phyloP scores from a whole-genome alignment of 2,329 filamentous ascomycete genomes.

The Penicillium brevicompactum region DNA sequence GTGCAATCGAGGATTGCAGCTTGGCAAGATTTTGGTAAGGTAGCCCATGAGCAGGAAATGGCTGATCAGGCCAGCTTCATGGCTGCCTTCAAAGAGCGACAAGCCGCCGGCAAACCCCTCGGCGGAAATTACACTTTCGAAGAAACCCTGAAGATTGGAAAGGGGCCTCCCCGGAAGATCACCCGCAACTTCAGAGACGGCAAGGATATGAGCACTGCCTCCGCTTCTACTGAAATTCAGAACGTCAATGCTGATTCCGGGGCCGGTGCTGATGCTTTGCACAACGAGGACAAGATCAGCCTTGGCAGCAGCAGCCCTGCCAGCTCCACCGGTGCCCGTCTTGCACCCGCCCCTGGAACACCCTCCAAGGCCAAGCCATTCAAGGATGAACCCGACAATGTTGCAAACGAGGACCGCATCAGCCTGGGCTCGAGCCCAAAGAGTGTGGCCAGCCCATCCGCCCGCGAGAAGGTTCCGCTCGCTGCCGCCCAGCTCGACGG shows the following conservation, averaged over 20 bases:
- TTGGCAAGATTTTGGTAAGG: conserved; percentile 42
- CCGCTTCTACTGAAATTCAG: not conserved
- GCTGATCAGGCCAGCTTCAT: not conserved
- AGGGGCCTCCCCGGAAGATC: not conserved
- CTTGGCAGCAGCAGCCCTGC: not conserved
- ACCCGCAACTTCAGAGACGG: not conserved
- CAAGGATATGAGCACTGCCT: conserved; percentile 17
- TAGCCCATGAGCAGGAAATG: conserved; percentile 23
- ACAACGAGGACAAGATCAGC: conserved; percentile 5
- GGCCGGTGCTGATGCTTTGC: not conserved
- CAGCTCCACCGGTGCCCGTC: not conserved
- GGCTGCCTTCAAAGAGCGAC: not conserved
- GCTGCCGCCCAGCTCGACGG: not conserved
- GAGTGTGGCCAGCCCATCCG: not conserved
- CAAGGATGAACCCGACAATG: not conserved
- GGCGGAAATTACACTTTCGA: not conserved
- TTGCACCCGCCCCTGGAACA: not conserved
- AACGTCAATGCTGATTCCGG: not conserved
- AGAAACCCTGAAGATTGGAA: not conserved
- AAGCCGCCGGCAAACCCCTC: not conserved
- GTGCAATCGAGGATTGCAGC: conserved; percentile 30
- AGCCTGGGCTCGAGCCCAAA: conserved; percentile 33
- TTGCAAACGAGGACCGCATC: conserved; percentile 57
- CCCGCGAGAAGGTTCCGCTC: not conserved
- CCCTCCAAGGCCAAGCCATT: not conserved